Evolutionary conservation across 2,329 filamentous ascomycete genomes (phyloP), one percentile per base, ranked within the genome.

Genomic region (Pyrenophora seminiperda): DNA sequence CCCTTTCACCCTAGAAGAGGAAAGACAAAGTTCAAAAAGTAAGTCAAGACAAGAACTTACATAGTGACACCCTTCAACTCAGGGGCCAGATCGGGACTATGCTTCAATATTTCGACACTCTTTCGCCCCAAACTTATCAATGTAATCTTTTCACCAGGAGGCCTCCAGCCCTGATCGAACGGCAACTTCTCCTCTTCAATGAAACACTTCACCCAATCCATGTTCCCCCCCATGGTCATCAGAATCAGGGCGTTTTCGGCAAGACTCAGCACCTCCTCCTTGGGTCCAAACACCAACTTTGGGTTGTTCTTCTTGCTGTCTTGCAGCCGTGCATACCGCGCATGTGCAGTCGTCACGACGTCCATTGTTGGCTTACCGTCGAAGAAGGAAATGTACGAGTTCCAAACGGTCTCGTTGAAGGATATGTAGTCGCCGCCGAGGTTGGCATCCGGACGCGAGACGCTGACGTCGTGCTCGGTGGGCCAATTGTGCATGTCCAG

Each of bases 391-490:
- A 62, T 47, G 17, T 57, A 61, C n/a, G n/a, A n/a, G n/a, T n/a
- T n/a, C n/a, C n/a, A n/a, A n/a, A n/a, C n/a, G n/a, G n/a, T n/a
- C n/a, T n/a, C n/a, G n/a, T n/a, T n/a, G n/a, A n/a, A n/a, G 3
- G 17, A 14, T 1, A 62, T 47, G 17, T 57, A 61, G 14, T 61
- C 29, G n/a, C 54, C 54, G 3, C 59, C 59, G 3, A 62, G 39
- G 7, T 50, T 53, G 5, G 57, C 59, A 4, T 61, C 59, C 18
- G 47, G 53, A 5, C 59, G 55, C 3, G 57, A 61, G 7, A 62
- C 55, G 10, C 42, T 50, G 5, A 58, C 59, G 43, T 62, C 59
- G 40, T 62, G 59, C 36, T 62, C 59, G 32, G 60, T 62, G 29
- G 59, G 57, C 34, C 60, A 60, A 33, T 62, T 62, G 39, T 62